Evolutionary conservation across 2,329 filamentous ascomycete species (phyloP), one percentile per base, ranked within the genome.

Genomic region (Colletotrichum falcatum): DNA sequence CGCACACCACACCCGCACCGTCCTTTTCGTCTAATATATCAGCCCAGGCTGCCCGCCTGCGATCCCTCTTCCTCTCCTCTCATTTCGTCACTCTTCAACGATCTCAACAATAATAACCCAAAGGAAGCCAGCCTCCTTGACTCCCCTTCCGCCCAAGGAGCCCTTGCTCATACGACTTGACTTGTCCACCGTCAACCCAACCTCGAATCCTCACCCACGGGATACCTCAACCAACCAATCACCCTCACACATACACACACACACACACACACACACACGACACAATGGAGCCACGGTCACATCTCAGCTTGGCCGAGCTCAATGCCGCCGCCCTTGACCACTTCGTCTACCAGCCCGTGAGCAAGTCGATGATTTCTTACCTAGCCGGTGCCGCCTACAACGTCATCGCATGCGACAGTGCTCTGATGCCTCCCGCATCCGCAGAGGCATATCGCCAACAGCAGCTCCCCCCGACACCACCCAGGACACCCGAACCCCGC

Each of bases 261-360:
- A 66, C 42, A n/a, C n/a, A n/a, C n/a, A n/a, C n/a, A n/a, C n/a
- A n/a, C n/a, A n/a, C 9, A 71, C 69, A 66, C 42, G 55, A 59
- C 76, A 82, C 58, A 75, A 88, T 88, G 86, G 82, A 83, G 73
- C 84, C 83, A 76, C 79, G 81, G 79, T 76, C 78, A 73, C 81
- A 81, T 72, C 81, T 88, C 77, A 80, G 80, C 78, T 79, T 82
- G 78, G 82, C 81, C 72, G 86, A 89, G 81, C 86, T 90, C 78
- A 94, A 94, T 85, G 89, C 91, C 80, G 87, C 87, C 64, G 93
- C 93, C 60, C 87, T 96, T 74, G 92, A 95, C 77, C 88, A 92
- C 77, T 95, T 96, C 80, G 89, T 96, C 83, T 93, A 92, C 82
- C 88, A 89, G 75, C 91, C 91, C 12, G 93, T 96, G 73, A 90